Base-by-base conservation (phyloP, 1,284 basidiomycete genomes). In the Trichosporon sp. region DNA sequence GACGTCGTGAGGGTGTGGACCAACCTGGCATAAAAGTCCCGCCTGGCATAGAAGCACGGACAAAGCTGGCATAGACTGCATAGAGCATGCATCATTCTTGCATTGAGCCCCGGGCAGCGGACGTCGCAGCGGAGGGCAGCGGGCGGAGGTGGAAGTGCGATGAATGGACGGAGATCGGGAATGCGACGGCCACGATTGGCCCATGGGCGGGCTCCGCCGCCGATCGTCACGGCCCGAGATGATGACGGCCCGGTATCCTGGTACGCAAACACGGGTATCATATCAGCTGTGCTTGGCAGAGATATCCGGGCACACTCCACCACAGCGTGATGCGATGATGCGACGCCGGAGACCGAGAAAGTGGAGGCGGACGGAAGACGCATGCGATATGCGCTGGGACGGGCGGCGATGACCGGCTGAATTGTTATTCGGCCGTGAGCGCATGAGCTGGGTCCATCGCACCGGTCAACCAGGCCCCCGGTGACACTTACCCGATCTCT, bases 1-100 rank as follows among this genome's bases (percentile, higher is more conserved):
- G 79, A 80, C 59, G 77, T 80, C 3, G 70, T 75, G 23, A 73
- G 71, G 60, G 76, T 80, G 4, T 80, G 78, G 78, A 80, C 77
- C 21, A 80, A 80, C 65, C 54, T 80, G n/a, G 66, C 56, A 14
- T 62, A 60, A 32, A 61, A 2, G n/a, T n/a, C 77, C 21, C 80
- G 79, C 65, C 54, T 80, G n/a, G 66, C 56, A 14, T 62, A 60
- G 37, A 61, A 2, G n/a, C n/a, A n/a, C n/a, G n/a, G n/a, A n/a
- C n/a, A n/a, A n/a, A n/a, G n/a, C n/a, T n/a, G n/a, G n/a, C n/a
- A n/a, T n/a, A n/a, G n/a, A n/a, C n/a, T n/a, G n/a, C n/a, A 25
- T 52, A 25, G 49, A 52, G 9, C 23, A 4, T n/a, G n/a, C n/a
- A n/a, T n/a, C n/a, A n/a, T n/a, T n/a, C n/a, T n/a, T n/a, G n/a